Evolutionary conservation across 148 eudicot species (phyloP).

Genomic region (Amaranthus palmeri): DNA sequence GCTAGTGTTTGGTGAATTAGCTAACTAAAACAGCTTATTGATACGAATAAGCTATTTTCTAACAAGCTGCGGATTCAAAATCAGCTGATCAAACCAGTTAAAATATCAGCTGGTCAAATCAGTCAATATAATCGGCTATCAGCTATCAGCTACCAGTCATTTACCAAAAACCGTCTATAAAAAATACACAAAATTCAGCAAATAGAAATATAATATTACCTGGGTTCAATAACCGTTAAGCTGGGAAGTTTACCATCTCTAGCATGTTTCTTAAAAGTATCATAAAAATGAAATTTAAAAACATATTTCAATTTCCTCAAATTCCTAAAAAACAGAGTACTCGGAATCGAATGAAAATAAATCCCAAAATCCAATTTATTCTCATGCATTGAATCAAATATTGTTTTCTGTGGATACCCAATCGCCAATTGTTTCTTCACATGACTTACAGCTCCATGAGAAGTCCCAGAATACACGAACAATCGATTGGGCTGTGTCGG

Average conservation of each 20-base stretch:
- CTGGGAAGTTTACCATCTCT: conserved; percentile 52
- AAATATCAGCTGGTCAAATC: too few relatives aligned
- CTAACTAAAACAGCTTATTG: too few relatives aligned
- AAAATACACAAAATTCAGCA: background rate
- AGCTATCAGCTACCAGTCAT: background rate
- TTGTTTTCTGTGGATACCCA: conserved; percentile 89
- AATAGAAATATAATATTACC: conserved; percentile 27
- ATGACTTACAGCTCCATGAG: conserved; percentile 81
- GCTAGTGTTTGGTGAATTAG: too few relatives aligned
- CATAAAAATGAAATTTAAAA: conserved; percentile 55
- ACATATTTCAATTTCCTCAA: conserved; percentile 79
- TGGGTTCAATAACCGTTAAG: conserved; percentile 74
- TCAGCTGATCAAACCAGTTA: too few relatives aligned
- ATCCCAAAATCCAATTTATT: conserved; percentile 59
- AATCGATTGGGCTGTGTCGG: conserved; percentile 93
- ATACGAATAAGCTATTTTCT: too few relatives aligned
- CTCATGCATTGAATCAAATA: conserved; percentile 73
- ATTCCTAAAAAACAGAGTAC: conserved; percentile 74
- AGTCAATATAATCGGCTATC: too few relatives aligned
- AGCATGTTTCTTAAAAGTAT: conserved; percentile 63
- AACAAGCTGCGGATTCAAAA: too few relatives aligned
- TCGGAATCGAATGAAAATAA: conserved; percentile 67
- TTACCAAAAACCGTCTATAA: background rate
- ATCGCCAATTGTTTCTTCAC: conserved; percentile 57
- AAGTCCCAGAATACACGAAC: conserved; percentile 82